These are phyloP conservation scores for Acanthochlamys bracteata DNA, from an alignment of 106 monocot species.

Conservation along the genomic window DNA sequence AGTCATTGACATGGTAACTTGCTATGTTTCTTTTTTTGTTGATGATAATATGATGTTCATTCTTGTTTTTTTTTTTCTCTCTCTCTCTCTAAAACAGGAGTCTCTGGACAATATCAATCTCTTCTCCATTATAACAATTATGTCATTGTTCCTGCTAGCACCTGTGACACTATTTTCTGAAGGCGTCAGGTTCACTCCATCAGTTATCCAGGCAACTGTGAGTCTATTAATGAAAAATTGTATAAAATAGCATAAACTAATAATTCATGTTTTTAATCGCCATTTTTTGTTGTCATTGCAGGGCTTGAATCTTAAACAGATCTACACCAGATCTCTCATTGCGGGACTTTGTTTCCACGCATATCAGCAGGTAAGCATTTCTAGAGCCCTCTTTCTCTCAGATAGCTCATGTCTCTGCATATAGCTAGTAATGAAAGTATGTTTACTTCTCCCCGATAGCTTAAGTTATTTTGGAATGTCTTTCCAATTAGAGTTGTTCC, in stretches of 20 bases:
- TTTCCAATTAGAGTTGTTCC: no score
- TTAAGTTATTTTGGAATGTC: no score
- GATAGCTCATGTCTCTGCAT: no score
- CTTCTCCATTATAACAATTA: slow-evolving; percentile 68
- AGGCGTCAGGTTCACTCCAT: slow-evolving; percentile 62
- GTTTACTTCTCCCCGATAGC: no score
- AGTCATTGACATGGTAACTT: background rate
- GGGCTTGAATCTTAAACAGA: slow-evolving; percentile 69
- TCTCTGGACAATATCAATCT: slow-evolving; percentile 70
- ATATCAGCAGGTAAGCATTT: slow-evolving; percentile 74
- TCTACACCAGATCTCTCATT: slow-evolving; percentile 59
- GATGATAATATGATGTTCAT: background rate
- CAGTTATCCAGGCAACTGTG: slow-evolving; percentile 48
- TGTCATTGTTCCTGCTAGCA: slow-evolving; percentile 48
- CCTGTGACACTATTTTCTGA: slow-evolving; percentile 51
- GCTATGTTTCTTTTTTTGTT: background rate
- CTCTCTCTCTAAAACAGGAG: slow-evolving; percentile 50
- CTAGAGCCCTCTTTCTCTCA: background rate
- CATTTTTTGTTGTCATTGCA: slow-evolving; percentile 9
- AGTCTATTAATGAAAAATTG: slow-evolving; percentile 14
- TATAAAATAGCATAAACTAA: background rate
- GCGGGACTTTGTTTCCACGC: slow-evolving; percentile 89
- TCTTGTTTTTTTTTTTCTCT: background rate
- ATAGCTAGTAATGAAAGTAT: no score
- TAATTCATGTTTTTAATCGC: background rate